phyloP scores from a whole-genome alignment of 2,329 filamentous ascomycete species.

The Pestalotiopsis sp. region DNA sequence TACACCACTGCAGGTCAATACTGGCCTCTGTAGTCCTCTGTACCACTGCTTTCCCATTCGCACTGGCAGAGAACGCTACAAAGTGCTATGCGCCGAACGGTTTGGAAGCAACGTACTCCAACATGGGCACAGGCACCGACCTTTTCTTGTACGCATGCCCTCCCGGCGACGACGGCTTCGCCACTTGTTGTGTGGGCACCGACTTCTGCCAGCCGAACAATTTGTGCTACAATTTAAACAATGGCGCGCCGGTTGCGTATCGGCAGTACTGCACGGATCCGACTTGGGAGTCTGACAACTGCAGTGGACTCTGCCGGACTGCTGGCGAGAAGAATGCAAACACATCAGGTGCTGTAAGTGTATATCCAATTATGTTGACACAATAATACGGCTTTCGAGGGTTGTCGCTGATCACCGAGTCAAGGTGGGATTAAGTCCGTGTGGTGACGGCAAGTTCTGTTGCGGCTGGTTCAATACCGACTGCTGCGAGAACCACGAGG shows the following conservation, averaged over 20 bases:
- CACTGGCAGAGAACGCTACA: neutral
- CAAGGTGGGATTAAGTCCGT: neutral
- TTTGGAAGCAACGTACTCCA: neutral
- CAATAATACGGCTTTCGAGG: too few relatives aligned
- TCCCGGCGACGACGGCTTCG: neutral
- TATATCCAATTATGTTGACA: too few relatives aligned
- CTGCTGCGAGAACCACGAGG: neutral
- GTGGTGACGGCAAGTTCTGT: neutral
- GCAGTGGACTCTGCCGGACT: neutral
- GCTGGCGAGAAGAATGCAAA: neutral
- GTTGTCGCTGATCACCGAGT: too few relatives aligned
- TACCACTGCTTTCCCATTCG: neutral
- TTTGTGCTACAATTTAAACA: neutral
- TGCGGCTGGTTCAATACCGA: neutral
- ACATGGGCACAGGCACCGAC: neutral
- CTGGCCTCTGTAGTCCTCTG: neutral
- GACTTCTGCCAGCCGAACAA: constrained; percentile 3
- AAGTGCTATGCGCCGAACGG: constrained; percentile 1
- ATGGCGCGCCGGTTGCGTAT: neutral
- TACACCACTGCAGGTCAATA: neutral
- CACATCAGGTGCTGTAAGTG: neutral
- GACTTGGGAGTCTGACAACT: neutral
- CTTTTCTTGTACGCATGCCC: neutral
- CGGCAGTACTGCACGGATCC: constrained; percentile 4
- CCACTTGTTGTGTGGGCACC: neutral